Base-by-base conservation (phyloP, 805 yeast genomes). In the Cephaloascus albidus region DNA sequence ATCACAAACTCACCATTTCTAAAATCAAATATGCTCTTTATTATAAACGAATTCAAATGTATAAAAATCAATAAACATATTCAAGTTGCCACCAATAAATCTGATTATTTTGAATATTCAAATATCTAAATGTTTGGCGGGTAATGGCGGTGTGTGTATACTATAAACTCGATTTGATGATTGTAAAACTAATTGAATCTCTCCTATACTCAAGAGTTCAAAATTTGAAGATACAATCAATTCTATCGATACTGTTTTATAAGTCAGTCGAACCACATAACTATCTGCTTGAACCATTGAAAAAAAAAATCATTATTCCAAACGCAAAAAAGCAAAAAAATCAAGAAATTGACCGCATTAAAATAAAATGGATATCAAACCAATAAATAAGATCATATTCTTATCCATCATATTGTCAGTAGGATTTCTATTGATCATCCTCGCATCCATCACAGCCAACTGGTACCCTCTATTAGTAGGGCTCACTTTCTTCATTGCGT, bases 401-500 rank as follows among this genome's bases (percentile, higher is more conserved):
- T 75, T 86, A 16, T 76, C 93, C 14, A 70, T 80, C 32, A 78
- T 89, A 36, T 70, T 90, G 23, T 93, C 97, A 1, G 72, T 87
- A 47, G 98, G 98, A 4, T 90, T 90, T 51, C 74, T 93, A 28
- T 67, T 93, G 46, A 87, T 89, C 35, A 85, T 90, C 19, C 68
- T 93, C 27, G 87, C 96, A 36, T 88, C 95, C 38, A 68, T 93
- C 10, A 86, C 77, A 63, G 84, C 85, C 36, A 88, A 87, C 58
- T 93, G 96, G 94, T 78, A 82, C 52, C 97, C 98, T 30, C 70
- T 90, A 42, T 71, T 81, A 31, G 86, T 84, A 47, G 70, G 71
- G 4, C 37, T 65, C 18, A 53, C 65, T 34, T 67, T 65, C 44
- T 66, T 63, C 15, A 46, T 61, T 30, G 72, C 69, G 16, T 66